Evolutionary conservation across 2,329 filamentous ascomycete genomes (phyloP), one percentile per base, ranked within the genome.

Genomic region (Acrocalymma vagum): DNA sequence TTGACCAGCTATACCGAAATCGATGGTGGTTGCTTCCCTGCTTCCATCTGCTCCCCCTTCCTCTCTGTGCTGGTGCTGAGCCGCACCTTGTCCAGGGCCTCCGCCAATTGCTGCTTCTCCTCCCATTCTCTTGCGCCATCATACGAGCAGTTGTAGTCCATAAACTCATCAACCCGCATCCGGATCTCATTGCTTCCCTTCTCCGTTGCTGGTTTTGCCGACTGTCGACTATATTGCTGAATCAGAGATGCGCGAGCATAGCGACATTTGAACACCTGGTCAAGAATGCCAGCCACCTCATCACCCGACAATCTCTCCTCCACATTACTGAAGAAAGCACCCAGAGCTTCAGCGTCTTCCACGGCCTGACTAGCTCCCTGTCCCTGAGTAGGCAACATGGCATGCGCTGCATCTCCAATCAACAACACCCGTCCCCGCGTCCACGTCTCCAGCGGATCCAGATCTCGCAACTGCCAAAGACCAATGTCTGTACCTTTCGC

Each of bases 401-500:
- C 78, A 60, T 83, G 80, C 1, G 78, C 80, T 3, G 79, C 79
- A 58, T 84, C 81, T 7, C 81, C 81, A 5, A 82, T 65, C 3
- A 84, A 61, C 5, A 83, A 69, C 2, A 80, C 72, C 0, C 78
- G 67, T 10, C 76, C 68, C 3, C 65, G 60, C 10, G 67, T 61
- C 78, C 78, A 81, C 2, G 51, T 67, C 3, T 50, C 40, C n/a
- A 77, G 37, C 0, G 72, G 69, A 32, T 76, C 73, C 17, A 72
- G 46, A 43, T 78, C 75, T 18, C 72, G 69, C 1, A 77, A 54
- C 42, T 76, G 73, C 73, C 74, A 78, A 0, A 78, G 54, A 1
- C 67, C 70, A 2, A 76, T 62, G n/a, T n/a, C n/a, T n/a, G n/a
- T n/a, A 28, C 69, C 61, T 6, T 61, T 46, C 1, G 63, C 63